phyloP scores from a whole-genome alignment of 1,284 basidiomycete species.

The Schizophyllum commune region DNA sequence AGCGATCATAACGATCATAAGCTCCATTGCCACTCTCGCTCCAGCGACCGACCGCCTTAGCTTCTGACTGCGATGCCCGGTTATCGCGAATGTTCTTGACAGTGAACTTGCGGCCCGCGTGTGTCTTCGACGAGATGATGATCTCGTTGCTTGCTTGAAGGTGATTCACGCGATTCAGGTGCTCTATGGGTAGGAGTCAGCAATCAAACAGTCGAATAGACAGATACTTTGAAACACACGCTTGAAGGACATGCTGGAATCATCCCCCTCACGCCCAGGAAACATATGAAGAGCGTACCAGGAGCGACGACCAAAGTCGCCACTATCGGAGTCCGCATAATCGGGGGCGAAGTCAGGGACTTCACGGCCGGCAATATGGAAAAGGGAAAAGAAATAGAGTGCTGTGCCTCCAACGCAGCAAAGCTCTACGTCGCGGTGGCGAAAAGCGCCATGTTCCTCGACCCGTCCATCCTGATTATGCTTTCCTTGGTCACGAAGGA shows the following conservation, averaged over 20 bases:
- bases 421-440: constrained; percentile 15
- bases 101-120: not conserved
- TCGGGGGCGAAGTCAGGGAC: constrained; percentile 17
- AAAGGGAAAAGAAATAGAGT: constrained; percentile 16
- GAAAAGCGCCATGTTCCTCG: constrained; percentile 18
- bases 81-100: not conserved
- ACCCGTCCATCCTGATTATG: constrained; percentile 18
- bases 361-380: constrained; percentile 13
- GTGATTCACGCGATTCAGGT: not conserved
- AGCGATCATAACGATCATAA: not conserved
- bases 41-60: not conserved
- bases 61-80: not conserved
- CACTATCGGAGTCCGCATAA: constrained; percentile 10
- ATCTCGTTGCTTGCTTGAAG: not conserved
- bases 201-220: no score
- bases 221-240: no score
- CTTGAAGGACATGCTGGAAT: not conserved
- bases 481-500: constrained; percentile 19
- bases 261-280: not conserved
- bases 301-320: constrained; percentile 14
- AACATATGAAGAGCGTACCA: constrained; percentile 15
- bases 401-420: constrained; percentile 18
- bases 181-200: not conserved
- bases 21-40: not conserved
- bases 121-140: not conserved